Conservation (phyloP, 306 rosid genomes). For the Rosa persica region DNA sequence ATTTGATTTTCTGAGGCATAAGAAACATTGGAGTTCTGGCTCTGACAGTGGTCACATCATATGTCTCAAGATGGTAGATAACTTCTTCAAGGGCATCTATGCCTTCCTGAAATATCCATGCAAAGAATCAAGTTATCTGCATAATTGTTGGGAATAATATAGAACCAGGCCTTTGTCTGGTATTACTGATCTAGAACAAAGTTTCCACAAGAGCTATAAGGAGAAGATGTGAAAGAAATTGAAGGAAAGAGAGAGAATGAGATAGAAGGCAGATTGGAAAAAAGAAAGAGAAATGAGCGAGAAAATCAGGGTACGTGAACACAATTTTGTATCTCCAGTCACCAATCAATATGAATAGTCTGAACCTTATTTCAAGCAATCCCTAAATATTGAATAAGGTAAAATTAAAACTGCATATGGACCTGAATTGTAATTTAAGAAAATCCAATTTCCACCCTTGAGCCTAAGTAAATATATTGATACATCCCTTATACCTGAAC, state of each 20-base stretch:
- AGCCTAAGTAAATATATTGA: not conserved
- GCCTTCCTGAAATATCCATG: slow-evolving; percentile 71
- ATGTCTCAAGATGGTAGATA: slow-evolving; percentile 89
- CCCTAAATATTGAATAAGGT: too few relatives aligned
- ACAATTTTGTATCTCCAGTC: not conserved
- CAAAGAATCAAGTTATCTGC: slow-evolving; percentile 8
- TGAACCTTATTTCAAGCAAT: not conserved
- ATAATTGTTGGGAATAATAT: not conserved
- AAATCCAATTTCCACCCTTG: not conserved
- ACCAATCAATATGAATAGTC: not conserved
- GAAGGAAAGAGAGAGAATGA: not conserved
- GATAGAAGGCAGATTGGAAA: not conserved
- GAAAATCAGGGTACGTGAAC: not conserved
- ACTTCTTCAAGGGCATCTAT: slow-evolving; percentile 97
- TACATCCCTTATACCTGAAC: slow-evolving; percentile 62
- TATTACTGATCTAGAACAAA: not conserved
- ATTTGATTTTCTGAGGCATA: slow-evolving; percentile 53
- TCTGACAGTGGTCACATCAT: slow-evolving; percentile 90
- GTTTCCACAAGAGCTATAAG: too few relatives aligned
- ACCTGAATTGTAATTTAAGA: not conserved
- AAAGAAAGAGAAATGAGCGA: not conserved
- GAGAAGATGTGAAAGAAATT: too few relatives aligned
- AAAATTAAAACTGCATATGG: too few relatives aligned
- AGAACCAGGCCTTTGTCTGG: not conserved
- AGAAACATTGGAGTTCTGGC: slow-evolving; percentile 73